Evolutionary conservation across 1,284 basidiomycete species (phyloP), one percentile per base, ranked within the genome.

Genomic region (Melampsora americana): DNA sequence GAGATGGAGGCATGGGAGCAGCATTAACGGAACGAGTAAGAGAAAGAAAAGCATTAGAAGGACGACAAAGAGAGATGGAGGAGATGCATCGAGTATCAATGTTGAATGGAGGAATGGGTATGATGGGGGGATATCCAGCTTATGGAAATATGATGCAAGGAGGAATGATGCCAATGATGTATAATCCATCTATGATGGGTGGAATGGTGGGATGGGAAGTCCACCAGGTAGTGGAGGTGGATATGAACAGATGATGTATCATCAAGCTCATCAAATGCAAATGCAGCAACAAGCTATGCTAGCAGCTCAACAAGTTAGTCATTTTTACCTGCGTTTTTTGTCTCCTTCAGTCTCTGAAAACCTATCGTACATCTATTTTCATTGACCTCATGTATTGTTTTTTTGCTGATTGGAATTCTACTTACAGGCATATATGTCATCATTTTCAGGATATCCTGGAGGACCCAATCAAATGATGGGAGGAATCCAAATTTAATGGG

Each of bases 1-100:
- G 92, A 53, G 92, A 95, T 68, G 95, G 95, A 71, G 95, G 95
- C 32, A 88, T 96, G 42, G 95, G 95, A 74, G 94, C 95, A 39
- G 89, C 92, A 1, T 85, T 99, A 79, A 98, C 95, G 1, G 95
- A 98, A 84, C 88, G 94, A 50, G 95, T 98, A 84, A 88, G 94
- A 65, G 93, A 98, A 82, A 91, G 92, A 35, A 64, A 64, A 12
- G 23, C 50, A 0, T 20, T 35, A 20, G 53, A 56, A 23, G 26
- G 20, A 16, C 28, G 64, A 14, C 72, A 75, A 62, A 35, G 72
- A 16, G 72, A 75, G 32, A 68, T 50, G 18, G 71, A 73, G 11
- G 72, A 75, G 44, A 26, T 67, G 5, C 66, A 67, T 16, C 23
- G 66, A 44, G 50, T 56, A 12, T 75, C 72, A 7, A 75, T 75